Percentiles rank a stretch among this genome's conserved stretches.
These are phyloP conservation scores for Tuber umbilicatum DNA, from an alignment of 495 filamentous ascomycete genomes.

Conservation along the genomic window DNA sequence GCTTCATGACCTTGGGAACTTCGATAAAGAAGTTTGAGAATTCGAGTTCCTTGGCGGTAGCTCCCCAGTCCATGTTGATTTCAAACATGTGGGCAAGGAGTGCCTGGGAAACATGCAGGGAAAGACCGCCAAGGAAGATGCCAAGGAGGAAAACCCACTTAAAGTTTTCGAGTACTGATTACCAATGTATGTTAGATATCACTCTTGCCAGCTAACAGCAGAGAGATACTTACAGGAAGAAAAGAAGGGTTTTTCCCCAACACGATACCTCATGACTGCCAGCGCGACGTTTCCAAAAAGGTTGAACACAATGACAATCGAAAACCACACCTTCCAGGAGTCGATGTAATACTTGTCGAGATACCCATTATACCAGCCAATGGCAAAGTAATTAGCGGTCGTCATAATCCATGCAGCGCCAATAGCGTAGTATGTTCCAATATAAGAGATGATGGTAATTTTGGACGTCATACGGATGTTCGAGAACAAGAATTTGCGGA, in stretches of 20 bases:
- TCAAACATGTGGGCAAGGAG: slow-evolving; percentile 65
- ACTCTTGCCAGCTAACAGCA: neutral
- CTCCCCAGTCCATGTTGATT: slow-evolving; percentile 66
- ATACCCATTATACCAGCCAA: slow-evolving; percentile 67
- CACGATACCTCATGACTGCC: slow-evolving; percentile 62
- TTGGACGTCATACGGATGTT: slow-evolving; percentile 72
- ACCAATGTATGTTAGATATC: slow-evolving; percentile 6
- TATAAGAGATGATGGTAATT: slow-evolving; percentile 73
- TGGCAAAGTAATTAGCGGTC: slow-evolving; percentile 67
- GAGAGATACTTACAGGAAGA: slow-evolving; percentile 42
- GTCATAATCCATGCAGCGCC: slow-evolving; percentile 75
- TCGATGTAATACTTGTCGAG: slow-evolving; percentile 70
- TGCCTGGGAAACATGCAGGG: slow-evolving; percentile 61
- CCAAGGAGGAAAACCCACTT: slow-evolving; percentile 65
- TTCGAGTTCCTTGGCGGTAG: slow-evolving; percentile 58
- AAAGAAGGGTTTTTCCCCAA: slow-evolving; percentile 53
- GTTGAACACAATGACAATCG: slow-evolving; percentile 66
- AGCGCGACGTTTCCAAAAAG: slow-evolving; percentile 59
- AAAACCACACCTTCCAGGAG: slow-evolving; percentile 71
- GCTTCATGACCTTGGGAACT: slow-evolving; percentile 66
- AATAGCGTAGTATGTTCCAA: slow-evolving; percentile 83
- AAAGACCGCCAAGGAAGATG: slow-evolving; percentile 65
- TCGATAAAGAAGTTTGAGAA: slow-evolving; percentile 62
- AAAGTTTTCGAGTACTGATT: slow-evolving; percentile 61
- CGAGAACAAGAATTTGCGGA: slow-evolving; percentile 62